A percentile compares a stretch with the other conserved stretches of the same genome.
phyloP scores from a whole-genome alignment of 768 basidiomycete species.

The Suillus discolor region DNA sequence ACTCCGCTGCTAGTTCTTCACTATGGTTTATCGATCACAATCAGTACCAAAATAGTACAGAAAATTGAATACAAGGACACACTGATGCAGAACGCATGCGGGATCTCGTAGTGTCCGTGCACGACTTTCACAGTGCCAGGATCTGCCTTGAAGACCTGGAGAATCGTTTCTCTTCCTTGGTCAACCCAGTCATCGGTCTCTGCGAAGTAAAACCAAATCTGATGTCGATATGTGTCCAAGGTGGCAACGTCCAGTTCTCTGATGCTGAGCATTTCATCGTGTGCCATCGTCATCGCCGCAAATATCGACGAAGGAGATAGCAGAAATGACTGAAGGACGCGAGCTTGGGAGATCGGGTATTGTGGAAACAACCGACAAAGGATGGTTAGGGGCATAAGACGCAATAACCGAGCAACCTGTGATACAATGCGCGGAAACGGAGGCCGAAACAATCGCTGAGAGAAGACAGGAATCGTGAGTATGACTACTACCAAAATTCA shows the following conservation, averaged over 20 bases:
- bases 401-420: conserved; percentile 44
- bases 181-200: conserved; percentile 72
- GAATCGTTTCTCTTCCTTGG: conserved; percentile 47
- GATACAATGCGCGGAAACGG: conserved; percentile 49
- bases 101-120: conserved; percentile 50
- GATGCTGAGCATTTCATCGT: conserved; percentile 70
- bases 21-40: conserved; percentile 47
- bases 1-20: conserved; percentile 50
- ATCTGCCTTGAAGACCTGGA: conserved; percentile 42
- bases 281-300: conserved; percentile 60
- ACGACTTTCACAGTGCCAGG: conserved; percentile 38
- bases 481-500: neutral
- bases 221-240: conserved; percentile 41
- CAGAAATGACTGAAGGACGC: conserved; percentile 51
- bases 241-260: conserved; percentile 49
- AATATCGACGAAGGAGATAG: conserved; percentile 52
- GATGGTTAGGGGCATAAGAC: conserved; percentile 43
- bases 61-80: conserved; percentile 26
- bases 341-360: conserved; percentile 52
- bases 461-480: neutral
- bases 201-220: conserved; percentile 60
- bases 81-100: conserved; percentile 80
- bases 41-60: conserved; percentile 4
- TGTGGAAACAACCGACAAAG: conserved; percentile 47
- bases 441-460: conserved; percentile 49